Base-by-base conservation (phyloP, 2,329 filamentous ascomycete species). In the Niveomyces coronatus region DNA sequence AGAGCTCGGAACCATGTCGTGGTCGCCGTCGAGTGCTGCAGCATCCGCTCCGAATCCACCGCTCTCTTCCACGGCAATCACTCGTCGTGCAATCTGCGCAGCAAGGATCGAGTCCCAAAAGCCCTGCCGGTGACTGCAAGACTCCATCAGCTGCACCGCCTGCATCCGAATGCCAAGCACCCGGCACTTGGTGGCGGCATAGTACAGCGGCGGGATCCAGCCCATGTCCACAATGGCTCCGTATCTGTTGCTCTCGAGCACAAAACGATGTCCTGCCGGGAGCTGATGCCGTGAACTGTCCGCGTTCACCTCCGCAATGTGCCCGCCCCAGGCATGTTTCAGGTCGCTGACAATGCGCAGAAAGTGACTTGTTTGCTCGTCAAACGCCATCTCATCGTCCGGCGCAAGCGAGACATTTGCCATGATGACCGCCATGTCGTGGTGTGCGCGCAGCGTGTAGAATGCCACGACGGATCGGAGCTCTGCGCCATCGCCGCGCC, bases 151-250 rank as follows among this genome's bases (percentile, higher is more conserved):
- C 3, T 41, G 45, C 2, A 63, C 45, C 0, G 63, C 64, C 24
- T 63, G 60, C 0, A 54, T 42, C 24, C 68, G 57, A 8, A 70
- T 48, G 4, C 49, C 48, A 28, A 56, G 59, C 3, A 60, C 49
- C 0, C 69, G 63, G 29, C 68, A 73, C 42, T 71, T 70, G 4
- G 65, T 39, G 0, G 64, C 67, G 3, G 58, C 47, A 42, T 58
- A 70, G 42, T 68, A 70, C 3, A 70, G 53, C 0, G 63, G 58
- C 6, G 64, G 53, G 9, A 68, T 55, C 51, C 63, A 65, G 8
- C 67, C 66, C 9, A 65, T 52, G 40, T 70, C 65, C 4, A 54
- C 45, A 11, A 61, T 55, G 2, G 58, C 56, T 8, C 47, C 43
- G n/a, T 54, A 49, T 47, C 59, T 20, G 50, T 38, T 23, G 18